A percentile compares a stretch with the other conserved stretches of the same genome.
Evolutionary conservation across 1,139 yeast genomes (phyloP).

Genomic region (Nakaseomyces nivariensis): DNA sequence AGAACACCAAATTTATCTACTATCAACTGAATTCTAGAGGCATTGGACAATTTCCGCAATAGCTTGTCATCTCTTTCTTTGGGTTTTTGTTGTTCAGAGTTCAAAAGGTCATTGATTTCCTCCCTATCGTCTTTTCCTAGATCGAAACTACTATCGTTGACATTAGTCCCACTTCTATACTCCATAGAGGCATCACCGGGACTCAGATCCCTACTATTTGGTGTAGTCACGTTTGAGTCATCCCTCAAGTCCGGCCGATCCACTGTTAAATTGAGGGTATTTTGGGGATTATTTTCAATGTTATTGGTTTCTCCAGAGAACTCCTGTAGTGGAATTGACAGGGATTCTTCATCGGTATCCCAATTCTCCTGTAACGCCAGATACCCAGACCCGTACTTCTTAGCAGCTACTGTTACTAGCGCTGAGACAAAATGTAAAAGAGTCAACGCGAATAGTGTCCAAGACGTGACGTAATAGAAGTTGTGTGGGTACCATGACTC

Average conservation of each 20-base stretch:
- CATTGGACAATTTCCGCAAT: conserved; percentile 27
- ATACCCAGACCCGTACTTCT: conserved; percentile 29
- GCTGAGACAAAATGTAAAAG: conserved; percentile 48
- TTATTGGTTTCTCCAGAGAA: not conserved
- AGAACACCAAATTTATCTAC: conserved; percentile 34
- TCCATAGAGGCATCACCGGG: not conserved
- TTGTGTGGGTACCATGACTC: conserved; percentile 60
- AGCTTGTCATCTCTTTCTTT: conserved; percentile 25
- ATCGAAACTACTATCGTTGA: not conserved
- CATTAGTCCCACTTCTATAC: not conserved
- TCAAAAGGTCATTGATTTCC: not conserved
- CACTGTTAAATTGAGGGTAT: too few relatives aligned
- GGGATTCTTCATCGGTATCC: not conserved
- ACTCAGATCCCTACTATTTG: not conserved
- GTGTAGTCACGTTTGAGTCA: not conserved
- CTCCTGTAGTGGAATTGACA: not conserved
- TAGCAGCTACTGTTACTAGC: conserved; percentile 34
- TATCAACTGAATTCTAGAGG: conserved; percentile 26
- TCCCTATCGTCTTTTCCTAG: not conserved
- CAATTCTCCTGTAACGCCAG: not conserved
- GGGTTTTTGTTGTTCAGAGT: conserved; percentile 4
- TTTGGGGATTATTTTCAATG: not conserved
- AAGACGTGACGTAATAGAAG: conserved; percentile 58
- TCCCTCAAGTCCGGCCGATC: not conserved
- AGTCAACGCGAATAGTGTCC: conserved; percentile 46